A percentile compares a stretch with the other conserved stretches of the same genome.
phyloP scores from a whole-genome alignment of 495 filamentous ascomycete genomes.

The Lophiotrema nucula region DNA sequence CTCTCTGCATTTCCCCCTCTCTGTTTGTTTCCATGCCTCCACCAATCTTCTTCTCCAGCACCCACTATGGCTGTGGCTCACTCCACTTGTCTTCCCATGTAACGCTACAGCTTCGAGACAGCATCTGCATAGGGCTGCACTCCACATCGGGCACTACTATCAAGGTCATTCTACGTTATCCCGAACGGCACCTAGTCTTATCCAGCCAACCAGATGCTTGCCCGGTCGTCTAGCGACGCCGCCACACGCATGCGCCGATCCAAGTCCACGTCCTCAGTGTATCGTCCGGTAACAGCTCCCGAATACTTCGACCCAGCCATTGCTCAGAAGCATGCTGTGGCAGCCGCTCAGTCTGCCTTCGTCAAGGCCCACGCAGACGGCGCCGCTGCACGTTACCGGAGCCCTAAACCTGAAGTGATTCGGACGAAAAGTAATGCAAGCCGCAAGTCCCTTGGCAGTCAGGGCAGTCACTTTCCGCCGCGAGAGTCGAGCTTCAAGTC shows the following conservation, averaged over 20 bases:
- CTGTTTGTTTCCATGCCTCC: too few relatives aligned
- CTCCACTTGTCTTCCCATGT: not conserved
- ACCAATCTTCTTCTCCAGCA: too few relatives aligned
- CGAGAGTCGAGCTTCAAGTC: conserved; percentile 28
- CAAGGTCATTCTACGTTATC: conserved; percentile 1
- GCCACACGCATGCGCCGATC: conserved; percentile 36
- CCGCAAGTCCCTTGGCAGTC: conserved; percentile 20
- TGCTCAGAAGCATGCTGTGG: conserved; percentile 37
- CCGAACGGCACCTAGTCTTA: conserved; percentile 15
- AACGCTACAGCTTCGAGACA: too few relatives aligned
- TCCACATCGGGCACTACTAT: not conserved
- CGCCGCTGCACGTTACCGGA: conserved; percentile 2
- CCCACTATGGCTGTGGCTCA: not conserved
- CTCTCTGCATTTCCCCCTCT: too few relatives aligned
- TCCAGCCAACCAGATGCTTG: conserved; percentile 33
- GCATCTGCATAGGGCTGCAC: not conserved
- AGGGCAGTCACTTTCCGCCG: conserved; percentile 31
- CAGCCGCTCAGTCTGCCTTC: conserved; percentile 40
- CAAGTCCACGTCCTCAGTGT: conserved; percentile 37
- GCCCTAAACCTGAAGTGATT: conserved; percentile 3
- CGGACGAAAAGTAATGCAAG: conserved; percentile 28
- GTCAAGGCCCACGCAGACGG: conserved; percentile 29
- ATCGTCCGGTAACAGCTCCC: conserved; percentile 5
- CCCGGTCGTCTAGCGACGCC: conserved; percentile 36
- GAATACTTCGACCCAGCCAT: conserved; percentile 35